These are phyloP conservation scores for Fusarium veterinarium DNA, from an alignment of 2,329 filamentous ascomycete genomes.

Conservation along the genomic window DNA sequence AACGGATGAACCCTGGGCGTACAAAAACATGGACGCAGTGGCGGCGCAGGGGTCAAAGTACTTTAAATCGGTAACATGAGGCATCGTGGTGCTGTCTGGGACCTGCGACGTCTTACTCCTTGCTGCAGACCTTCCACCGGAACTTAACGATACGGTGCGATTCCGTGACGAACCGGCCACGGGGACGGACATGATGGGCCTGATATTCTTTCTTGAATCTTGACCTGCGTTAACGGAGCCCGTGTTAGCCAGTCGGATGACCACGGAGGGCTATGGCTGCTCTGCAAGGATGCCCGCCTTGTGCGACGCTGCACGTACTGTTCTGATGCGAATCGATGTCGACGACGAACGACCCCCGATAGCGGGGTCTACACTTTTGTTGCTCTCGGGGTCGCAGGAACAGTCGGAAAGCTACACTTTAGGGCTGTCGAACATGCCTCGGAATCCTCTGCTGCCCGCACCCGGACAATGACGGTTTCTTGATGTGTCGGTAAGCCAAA, in stretches of 20 bases:
- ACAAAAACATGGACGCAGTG: conserved; percentile 90
- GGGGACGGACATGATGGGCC: conserved; percentile 67
- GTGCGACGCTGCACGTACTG: conserved; percentile 57
- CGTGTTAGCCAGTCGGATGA: conserved; percentile 38
- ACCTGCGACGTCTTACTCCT: conserved; percentile 56
- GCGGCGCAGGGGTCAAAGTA: conserved; percentile 90
- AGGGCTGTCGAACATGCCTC: conserved; percentile 53
- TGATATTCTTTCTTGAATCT: conserved; percentile 50
- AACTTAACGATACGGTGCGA: conserved; percentile 69
- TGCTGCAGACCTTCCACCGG: conserved; percentile 65
- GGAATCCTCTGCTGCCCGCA: conserved; percentile 49
- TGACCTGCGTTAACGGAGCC: conserved; percentile 35
- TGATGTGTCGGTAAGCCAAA: conserved; percentile 35
- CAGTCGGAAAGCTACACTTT: conserved; percentile 49
- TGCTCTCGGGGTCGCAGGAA: conserved; percentile 44
- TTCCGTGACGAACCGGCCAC: conserved; percentile 65
- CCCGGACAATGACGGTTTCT: conserved; percentile 44
- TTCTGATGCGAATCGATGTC: conserved; percentile 48
- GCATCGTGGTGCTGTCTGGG: conserved; percentile 64
- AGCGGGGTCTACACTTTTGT: conserved; percentile 37
- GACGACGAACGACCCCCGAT: conserved; percentile 47
- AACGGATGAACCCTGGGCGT: conserved; percentile 83
- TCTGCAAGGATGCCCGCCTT: conserved; percentile 43
- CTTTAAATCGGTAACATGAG: conserved; percentile 60
- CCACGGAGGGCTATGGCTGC: conserved; percentile 36